Base-by-base conservation (phyloP, 768 basidiomycete species). In the Chiua virens region DNA sequence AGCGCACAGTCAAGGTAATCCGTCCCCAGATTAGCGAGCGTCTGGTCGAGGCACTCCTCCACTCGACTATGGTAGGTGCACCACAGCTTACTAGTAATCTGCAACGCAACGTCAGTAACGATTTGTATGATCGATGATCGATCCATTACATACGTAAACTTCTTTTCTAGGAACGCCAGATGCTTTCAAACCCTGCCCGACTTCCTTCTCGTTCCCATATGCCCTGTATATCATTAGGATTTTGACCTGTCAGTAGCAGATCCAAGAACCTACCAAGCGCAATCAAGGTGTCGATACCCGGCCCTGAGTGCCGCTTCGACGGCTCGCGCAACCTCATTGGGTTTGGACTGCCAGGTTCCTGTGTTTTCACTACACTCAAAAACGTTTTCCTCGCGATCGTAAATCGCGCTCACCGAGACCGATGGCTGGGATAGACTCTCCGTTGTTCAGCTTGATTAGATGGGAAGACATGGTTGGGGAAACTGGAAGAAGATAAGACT, bases 321-420 rank as follows among this genome's bases (percentile, higher is more conserved):
- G 3, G 92, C 92, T 36, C 72, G 57, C 13, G 73, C 71, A 30
- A 89, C 90, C 56, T 91, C 84, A 43, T 86, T 85, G 4, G 86
- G 75, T 56, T 82, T 79, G 38, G 86, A 83, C 68, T 89, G 85
- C 89, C 89, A 92, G 15, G 92, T 92, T 15, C 89, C 89, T 86
- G 56, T 23, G 15, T 44, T 41, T 37, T 28, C 41, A 15, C 1
- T 1, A 27, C 17, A 28, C 22, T 45, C 17, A 39, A 11, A n/a
- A 27, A n/a, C 17, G 5, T 17, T 3, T 17, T 13, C 20, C 10
- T 43, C 14, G 7, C 17, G 69, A 59, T 28, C 55, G 52, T 17
- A 66, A 68, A 48, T 69, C 60, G 35, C 53, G 56, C 69, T 63
- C 57, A 77, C 87, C 86, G 28, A 86, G 75, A 17, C 82, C 83